Percentiles rank a stretch among this genome's conserved stretches.
These are phyloP conservation scores for Cichorium intybus DNA, from an alignment of 140 eudicot genomes.

Conservation along the genomic window DNA sequence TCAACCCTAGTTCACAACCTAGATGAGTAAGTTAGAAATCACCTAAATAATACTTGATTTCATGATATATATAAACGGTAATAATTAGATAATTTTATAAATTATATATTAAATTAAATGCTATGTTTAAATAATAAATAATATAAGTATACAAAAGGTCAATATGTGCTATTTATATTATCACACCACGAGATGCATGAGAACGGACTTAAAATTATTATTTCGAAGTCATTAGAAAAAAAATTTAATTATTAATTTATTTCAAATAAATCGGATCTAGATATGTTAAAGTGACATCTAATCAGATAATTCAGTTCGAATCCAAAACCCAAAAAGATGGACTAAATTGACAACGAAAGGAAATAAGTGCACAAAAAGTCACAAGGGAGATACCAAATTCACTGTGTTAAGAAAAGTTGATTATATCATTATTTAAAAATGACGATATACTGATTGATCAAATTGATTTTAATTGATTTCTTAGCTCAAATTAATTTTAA, in stretches of 20 bases:
- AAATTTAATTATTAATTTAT: background rate
- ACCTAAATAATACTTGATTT: too few species aligned
- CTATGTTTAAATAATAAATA: too few species aligned
- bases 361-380: constrained; percentile 1
- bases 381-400: background rate
- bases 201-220: background rate
- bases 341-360: background rate
- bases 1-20: too few species aligned
- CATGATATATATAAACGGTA: too few species aligned
- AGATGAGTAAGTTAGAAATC: too few species aligned
- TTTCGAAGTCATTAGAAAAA: background rate
- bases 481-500: too few species aligned
- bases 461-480: too few species aligned
- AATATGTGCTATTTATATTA: constrained; percentile 1
- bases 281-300: constrained; percentile 7
- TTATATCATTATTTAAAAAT: too few species aligned
- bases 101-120: too few species aligned
- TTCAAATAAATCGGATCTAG: constrained; percentile 2
- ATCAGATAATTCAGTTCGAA: background rate
- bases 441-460: background rate
- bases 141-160: background rate
- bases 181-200: background rate
- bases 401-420: background rate
- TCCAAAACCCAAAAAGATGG: background rate
- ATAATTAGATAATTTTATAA: too few species aligned